Evolutionary conservation across 352 stramenopile genomes (phyloP).

Genomic region (Pythium brassicae): DNA sequence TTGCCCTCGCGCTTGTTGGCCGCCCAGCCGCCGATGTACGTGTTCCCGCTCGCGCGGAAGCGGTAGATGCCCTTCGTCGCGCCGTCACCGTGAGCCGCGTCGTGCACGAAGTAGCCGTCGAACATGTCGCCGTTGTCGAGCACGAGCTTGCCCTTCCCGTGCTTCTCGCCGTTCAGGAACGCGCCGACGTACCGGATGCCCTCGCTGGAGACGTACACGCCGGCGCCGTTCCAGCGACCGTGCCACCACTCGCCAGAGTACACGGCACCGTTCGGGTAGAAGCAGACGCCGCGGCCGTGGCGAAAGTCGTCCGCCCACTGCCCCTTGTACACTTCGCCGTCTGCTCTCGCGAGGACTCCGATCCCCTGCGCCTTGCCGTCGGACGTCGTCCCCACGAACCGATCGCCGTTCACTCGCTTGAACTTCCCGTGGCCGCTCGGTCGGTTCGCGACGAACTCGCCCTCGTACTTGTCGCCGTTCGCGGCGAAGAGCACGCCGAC

Average conservation of each 20-base stretch:
- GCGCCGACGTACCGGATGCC: conserved; percentile 65
- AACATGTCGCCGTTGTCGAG: conserved; percentile 80
- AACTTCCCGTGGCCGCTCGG: conserved; percentile 63
- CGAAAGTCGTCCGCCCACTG: conserved; percentile 61
- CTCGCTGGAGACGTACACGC: conserved; percentile 63
- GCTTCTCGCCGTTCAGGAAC: conserved; percentile 50
- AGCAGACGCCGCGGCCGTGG: conserved; percentile 63
- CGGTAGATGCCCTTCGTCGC: conserved; percentile 57
- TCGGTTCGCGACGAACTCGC: conserved; percentile 36
- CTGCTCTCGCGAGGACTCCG: conserved; percentile 64
- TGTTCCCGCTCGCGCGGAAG: conserved; percentile 58
- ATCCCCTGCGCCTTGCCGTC: conserved; percentile 67
- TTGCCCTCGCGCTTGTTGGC: conserved; percentile 72
- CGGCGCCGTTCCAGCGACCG: conserved; percentile 45
- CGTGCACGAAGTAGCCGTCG: conserved; percentile 60
- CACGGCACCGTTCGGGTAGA: conserved; percentile 69
- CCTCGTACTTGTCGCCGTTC: conserved; percentile 87
- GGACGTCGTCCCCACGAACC: conserved; percentile 62
- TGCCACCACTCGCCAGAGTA: conserved; percentile 73
- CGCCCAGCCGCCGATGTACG: conserved; percentile 64
- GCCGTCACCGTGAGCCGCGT: conserved; percentile 40
- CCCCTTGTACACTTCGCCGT: conserved; percentile 90
- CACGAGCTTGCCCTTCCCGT: conserved; percentile 64
- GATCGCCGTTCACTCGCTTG: conserved; percentile 63
- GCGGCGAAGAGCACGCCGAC: conserved; percentile 44